Conservation (phyloP, 1,284 basidiomycete genomes). For the Neonothopanus nambi region DNA sequence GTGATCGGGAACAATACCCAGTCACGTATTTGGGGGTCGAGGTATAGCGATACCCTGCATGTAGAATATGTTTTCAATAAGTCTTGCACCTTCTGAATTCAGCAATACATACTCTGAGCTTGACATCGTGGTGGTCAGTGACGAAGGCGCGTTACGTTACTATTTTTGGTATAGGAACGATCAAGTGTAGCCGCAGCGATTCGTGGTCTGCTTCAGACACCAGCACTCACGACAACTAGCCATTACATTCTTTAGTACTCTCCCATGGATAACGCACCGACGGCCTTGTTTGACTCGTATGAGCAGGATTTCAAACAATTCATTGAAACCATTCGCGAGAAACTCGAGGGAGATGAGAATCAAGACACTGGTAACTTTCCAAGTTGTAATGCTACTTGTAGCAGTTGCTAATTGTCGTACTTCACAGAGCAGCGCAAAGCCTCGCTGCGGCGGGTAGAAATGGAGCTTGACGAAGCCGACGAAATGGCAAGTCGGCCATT, state of each 20-base stretch:
- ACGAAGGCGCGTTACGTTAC: not conserved
- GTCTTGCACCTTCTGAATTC: not conserved
- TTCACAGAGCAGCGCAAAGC: constrained; percentile 80
- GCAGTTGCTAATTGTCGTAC: not conserved
- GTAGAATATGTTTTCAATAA: not conserved
- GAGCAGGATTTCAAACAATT: constrained; percentile 81
- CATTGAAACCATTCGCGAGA: constrained; percentile 63
- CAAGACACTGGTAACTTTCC: constrained; percentile 53
- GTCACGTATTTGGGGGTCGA: constrained; percentile 91
- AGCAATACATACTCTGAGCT: constrained; percentile 37
- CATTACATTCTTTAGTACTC: too few relatives aligned
- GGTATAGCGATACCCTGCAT: constrained; percentile 73
- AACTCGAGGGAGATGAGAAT: constrained; percentile 65
- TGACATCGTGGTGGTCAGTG: constrained; percentile 37
- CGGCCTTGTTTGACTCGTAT: constrained; percentile 78
- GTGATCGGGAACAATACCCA: constrained; percentile 98
- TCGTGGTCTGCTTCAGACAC: not conserved
- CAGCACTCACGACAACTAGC: too few relatives aligned
- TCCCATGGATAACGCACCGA: constrained; percentile 76
- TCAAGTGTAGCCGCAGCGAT: constrained; percentile 7
- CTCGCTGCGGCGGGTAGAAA: constrained; percentile 82
- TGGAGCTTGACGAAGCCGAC: constrained; percentile 97
- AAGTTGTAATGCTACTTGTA: not conserved
- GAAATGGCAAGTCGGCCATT: constrained; percentile 73
- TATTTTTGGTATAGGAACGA: not conserved